These are phyloP conservation scores for Neltuma alba DNA, from an alignment of 306 rosid species.

Conservation along the genomic window DNA sequence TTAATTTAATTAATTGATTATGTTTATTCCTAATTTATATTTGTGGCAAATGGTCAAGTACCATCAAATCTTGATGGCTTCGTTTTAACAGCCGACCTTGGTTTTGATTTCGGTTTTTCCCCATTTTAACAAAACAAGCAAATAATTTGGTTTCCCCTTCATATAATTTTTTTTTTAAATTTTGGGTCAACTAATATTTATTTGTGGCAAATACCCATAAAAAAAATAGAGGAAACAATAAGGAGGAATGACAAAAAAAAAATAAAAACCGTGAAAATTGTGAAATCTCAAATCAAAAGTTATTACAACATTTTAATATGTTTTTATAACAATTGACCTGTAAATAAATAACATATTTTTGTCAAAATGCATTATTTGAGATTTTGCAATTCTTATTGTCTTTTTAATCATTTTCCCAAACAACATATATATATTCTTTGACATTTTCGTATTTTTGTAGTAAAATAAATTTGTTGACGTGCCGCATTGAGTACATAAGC, in stretches of 20 bases:
- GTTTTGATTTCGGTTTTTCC: background rate
- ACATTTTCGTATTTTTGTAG: background rate
- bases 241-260: no score
- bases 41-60: slow-evolving; percentile 32
- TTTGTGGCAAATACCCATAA: background rate
- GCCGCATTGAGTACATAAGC: no score
- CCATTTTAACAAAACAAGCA: background rate
- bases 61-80: slow-evolving; percentile 25
- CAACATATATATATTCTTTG: background rate
- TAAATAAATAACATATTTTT: no score
- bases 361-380: no score
- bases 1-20: background rate
- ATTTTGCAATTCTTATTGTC: no score
- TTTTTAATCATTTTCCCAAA: no score
- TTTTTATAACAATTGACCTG: no score
- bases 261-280: no score
- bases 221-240: background rate
- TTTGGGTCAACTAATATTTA: background rate
- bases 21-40: background rate
- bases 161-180: background rate
- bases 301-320: no score
- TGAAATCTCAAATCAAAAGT: no score
- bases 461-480: background rate
- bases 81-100: slow-evolving; percentile 18
- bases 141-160: background rate